These are phyloP conservation scores for Labyrinthula sp. DNA, from an alignment of 352 stramenopile species.

Conservation along the genomic window DNA sequence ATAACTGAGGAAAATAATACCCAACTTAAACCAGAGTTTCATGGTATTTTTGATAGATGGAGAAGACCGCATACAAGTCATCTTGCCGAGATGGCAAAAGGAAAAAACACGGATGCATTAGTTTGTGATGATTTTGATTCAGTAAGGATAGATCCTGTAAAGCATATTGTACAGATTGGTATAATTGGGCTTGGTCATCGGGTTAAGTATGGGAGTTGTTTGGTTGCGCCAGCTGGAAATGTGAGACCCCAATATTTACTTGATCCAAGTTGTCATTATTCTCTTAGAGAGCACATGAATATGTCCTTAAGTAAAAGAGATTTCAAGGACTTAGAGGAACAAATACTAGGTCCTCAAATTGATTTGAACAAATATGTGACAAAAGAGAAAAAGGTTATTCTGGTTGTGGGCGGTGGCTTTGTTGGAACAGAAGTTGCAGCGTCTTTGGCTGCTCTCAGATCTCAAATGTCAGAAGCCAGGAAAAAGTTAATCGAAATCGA, in stretches of 20 bases:
- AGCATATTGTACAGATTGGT: too few species aligned
- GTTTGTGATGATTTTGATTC: too few species aligned
- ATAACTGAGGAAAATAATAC: too few species aligned
- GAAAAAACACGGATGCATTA: too few species aligned
- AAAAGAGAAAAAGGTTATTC: slow-evolving; percentile 42
- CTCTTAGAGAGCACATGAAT: slow-evolving; percentile 58
- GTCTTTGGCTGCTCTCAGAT: slow-evolving; percentile 32
- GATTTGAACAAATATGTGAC: slow-evolving; percentile 44
- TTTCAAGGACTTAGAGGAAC: slow-evolving; percentile 55
- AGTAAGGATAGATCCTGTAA: too few species aligned
- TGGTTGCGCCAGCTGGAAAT: slow-evolving; percentile 55
- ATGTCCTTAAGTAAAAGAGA: slow-evolving; percentile 50
- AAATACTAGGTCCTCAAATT: too few species aligned
- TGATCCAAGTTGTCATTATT: slow-evolving; percentile 52
- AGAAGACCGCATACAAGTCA: too few species aligned
- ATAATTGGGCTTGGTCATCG: too few species aligned
- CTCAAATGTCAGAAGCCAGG: slow-evolving; percentile 10
- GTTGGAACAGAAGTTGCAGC: slow-evolving; percentile 55
- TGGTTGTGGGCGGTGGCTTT: slow-evolving; percentile 63
- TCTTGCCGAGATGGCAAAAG: too few species aligned
- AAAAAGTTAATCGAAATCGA: slow-evolving; percentile 3
- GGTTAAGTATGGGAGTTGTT: slow-evolving; percentile 60
- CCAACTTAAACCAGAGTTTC: too few species aligned
- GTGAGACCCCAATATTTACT: slow-evolving; percentile 63
- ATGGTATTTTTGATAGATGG: too few species aligned